Evolutionary conservation across 2,329 filamentous ascomycete species (phyloP), one percentile per base, ranked within the genome.

Genomic region (Diaporthe amygdali): DNA sequence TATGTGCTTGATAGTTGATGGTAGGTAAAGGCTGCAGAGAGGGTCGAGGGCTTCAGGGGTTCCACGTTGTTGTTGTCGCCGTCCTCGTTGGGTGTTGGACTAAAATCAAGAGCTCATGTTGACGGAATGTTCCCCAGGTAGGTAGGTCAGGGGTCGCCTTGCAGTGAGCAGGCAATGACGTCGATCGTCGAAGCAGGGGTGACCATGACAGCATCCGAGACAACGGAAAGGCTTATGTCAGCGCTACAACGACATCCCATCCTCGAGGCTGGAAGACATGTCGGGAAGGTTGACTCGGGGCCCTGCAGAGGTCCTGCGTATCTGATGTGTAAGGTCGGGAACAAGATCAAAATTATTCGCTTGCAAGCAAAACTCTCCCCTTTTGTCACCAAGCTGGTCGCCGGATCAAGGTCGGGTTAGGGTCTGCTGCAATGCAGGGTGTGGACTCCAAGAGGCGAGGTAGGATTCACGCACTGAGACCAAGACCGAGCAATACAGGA

Each of bases 81-180:
- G 55, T 59, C 14, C 12, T 37, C 20, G 27, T 27, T 7, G 7
- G 12, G 32, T 25, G 59, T 22, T 54, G 9, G 22, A 20, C 41
- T 6, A 14, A n/a, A n/a, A 64, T 30, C 14, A 47, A 34, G 41
- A 63, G 41, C 41, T 46, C 41, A 63, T 46, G 39, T 61, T 64
- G 44, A 64, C 41, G 30, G 59, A 17, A 25, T 1, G n/a, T 44
- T 37, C 22, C 14, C 37, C 47, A 9, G 14, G 5, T 34, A 9
- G 14, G 5, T 34, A 25, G 14, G 30, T 25, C 59, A 49, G 41
- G 59, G 59, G 44, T 49, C 20, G 20, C 41, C 59, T 37, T 37
- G 59, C 14, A 37, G 59, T 68, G 52, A 68, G 41, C 34, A 49
- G 46, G 41, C 44, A 44, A 68, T 68, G 66, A 68, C 66, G 66